Evolutionary conservation across 306 rosid genomes (phyloP).

Genomic region (Trifolium pratense): DNA sequence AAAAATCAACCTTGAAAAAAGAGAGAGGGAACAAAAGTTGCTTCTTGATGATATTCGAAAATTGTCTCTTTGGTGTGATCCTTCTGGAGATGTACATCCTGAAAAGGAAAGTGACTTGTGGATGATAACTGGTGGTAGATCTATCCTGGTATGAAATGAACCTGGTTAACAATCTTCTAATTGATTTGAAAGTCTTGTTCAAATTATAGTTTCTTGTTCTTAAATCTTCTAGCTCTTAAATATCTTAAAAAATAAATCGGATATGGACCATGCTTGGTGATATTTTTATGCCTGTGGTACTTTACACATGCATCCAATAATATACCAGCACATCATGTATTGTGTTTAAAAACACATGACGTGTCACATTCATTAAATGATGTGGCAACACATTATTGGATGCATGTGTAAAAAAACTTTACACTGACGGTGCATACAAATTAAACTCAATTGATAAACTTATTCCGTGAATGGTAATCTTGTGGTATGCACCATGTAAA

Average conservation of each 20-base stretch:
- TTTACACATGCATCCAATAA: no score
- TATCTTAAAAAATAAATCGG: background rate
- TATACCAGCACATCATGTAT: no score
- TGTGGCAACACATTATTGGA: no score
- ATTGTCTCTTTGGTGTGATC: constrained; percentile 70
- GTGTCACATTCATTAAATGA: no score
- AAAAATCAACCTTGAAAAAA: constrained; percentile 80
- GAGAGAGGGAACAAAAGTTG: constrained; percentile 81
- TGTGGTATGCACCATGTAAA: no score
- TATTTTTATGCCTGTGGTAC: constrained; percentile 21
- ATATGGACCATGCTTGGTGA: constrained; percentile 34
- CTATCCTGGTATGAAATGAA: constrained; percentile 75
- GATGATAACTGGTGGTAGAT: constrained; percentile 83
- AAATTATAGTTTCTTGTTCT: constrained; percentile 35
- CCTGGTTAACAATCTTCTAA: constrained; percentile 34
- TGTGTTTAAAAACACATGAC: no score
- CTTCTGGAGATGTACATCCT: constrained; percentile 57
- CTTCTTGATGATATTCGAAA: constrained; percentile 83
- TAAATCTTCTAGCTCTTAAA: constrained; percentile 22
- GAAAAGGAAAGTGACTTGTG: constrained; percentile 90
- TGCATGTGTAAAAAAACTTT: no score
- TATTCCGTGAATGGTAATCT: no score
- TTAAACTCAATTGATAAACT: no score
- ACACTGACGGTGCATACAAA: no score
- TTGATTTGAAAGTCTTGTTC: constrained; percentile 38